phyloP scores from a whole-genome alignment of 1,284 basidiomycete genomes.

The Puccinia horiana region DNA sequence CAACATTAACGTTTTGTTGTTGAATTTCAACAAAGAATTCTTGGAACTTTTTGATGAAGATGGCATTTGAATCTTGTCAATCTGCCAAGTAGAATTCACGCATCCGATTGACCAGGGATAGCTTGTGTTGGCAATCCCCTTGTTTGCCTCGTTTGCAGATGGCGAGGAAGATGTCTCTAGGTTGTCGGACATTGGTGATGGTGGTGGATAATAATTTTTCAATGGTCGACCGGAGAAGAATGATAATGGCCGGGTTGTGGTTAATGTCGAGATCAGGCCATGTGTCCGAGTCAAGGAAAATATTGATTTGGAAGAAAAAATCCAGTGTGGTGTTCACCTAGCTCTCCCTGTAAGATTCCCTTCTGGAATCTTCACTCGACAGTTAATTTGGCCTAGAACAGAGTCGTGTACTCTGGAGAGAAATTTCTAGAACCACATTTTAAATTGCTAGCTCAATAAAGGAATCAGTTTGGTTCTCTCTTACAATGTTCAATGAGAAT shows the following conservation, averaged over 20 bases:
- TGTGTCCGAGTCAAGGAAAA: neutral
- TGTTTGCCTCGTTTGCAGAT: neutral
- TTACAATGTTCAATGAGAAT: no score
- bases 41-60: neutral
- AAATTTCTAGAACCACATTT: no score
- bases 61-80: neutral
- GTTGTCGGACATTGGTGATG: neutral
- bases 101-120: neutral
- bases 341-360: no score
- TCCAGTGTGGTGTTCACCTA: neutral
- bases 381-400: no score
- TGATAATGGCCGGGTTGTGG: neutral
- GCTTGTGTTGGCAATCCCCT: neutral
- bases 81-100: neutral
- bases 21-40: neutral
- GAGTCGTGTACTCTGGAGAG: no score
- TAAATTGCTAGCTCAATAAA: no score
- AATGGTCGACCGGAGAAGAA: neutral
- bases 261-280: neutral
- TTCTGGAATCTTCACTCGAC: no score
- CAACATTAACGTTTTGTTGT: neutral
- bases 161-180: neutral
- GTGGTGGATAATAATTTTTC: neutral
- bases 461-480: no score
- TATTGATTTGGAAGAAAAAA: neutral